Percentiles rank a stretch among this genome's conserved stretches.
Evolutionary conservation across 1,139 yeast species (phyloP).

Genomic region (Saccharomyces pastorianus): DNA sequence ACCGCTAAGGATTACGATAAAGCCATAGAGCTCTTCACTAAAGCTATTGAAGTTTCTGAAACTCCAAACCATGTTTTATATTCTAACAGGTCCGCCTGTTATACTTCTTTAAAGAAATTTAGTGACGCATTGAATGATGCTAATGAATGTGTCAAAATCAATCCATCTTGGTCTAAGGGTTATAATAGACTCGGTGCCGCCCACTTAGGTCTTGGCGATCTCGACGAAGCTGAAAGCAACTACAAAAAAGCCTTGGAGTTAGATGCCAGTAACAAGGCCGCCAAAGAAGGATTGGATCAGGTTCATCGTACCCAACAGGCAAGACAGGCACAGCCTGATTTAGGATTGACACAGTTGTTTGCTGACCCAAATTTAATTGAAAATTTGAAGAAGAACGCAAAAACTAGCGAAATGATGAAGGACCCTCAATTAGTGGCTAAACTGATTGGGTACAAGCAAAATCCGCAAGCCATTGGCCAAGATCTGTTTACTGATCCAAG

Average conservation of each 20-base stretch:
- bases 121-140: conserved; percentile 76
- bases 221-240: conserved; percentile 58
- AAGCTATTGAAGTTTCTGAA: conserved; percentile 81
- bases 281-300: conserved; percentile 68
- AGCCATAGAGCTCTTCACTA: conserved; percentile 73
- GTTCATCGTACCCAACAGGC: conserved; percentile 39
- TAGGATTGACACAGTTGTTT: conserved; percentile 72
- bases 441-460: conserved; percentile 53
- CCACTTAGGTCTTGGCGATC: conserved; percentile 71
- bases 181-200: conserved; percentile 93
- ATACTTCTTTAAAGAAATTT: conserved; percentile 72
- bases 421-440: conserved; percentile 80
- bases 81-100: conserved; percentile 91
- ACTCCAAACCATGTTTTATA: conserved; percentile 81
- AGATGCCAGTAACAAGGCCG: conserved; percentile 79
- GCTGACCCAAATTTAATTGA: conserved; percentile 71
- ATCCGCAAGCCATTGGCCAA: conserved; percentile 64
- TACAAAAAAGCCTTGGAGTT: conserved; percentile 77
- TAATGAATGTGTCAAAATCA: conserved; percentile 67
- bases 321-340: conserved; percentile 44
- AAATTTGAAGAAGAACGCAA: conserved; percentile 74
- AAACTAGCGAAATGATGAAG: conserved; percentile 76
- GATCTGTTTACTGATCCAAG: conserved; percentile 72
- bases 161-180: conserved; percentile 89
- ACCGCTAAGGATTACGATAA: conserved; percentile 73